Evolutionary conservation across 2,329 filamentous ascomycete genomes (phyloP).

Genomic region (Epichloe amarillans): DNA sequence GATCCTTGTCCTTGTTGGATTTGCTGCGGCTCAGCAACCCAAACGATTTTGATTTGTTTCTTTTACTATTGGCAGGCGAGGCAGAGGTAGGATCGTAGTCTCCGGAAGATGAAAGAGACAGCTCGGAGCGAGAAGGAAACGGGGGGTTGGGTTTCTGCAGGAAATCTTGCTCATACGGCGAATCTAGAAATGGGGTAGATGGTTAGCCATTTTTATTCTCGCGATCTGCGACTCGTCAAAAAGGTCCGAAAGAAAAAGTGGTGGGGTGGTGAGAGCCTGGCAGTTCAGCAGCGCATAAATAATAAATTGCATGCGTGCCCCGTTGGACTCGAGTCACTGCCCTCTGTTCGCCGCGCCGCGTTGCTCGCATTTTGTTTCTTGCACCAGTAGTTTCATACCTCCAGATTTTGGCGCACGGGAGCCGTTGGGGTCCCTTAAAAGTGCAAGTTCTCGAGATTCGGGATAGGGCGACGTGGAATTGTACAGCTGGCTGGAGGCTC

Average conservation of each 20-base stretch:
- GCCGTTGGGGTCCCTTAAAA: slow-evolving; percentile 24
- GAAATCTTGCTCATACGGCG: slow-evolving; percentile 17
- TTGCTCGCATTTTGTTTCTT: neutral
- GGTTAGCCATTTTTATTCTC: neutral
- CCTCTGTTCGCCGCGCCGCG: neutral
- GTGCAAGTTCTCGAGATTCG: slow-evolving; percentile 24
- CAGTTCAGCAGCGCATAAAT: neutral
- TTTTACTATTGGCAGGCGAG: slow-evolving; percentile 26
- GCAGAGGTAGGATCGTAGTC: slow-evolving; percentile 29
- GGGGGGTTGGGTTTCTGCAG: slow-evolving; percentile 26
- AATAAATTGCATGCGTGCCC: neutral
- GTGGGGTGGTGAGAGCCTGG: neutral
- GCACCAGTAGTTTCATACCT: slow-evolving; percentile 18
- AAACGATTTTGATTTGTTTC: slow-evolving; percentile 42
- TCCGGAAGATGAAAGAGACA: slow-evolving; percentile 35
- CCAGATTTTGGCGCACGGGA: slow-evolving; percentile 15
- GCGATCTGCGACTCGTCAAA: neutral
- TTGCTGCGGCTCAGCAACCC: slow-evolving; percentile 36
- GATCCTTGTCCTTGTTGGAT: slow-evolving; percentile 39
- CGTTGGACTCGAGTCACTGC: neutral
- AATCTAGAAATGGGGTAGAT: slow-evolving; percentile 9
- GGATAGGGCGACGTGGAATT: slow-evolving; percentile 17
- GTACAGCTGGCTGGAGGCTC: slow-evolving; percentile 23
- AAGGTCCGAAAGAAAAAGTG: neutral
- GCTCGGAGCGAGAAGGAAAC: slow-evolving; percentile 35